Base-by-base conservation (phyloP, 108 stramenopile species). In the Aurantiochytrium sp. region DNA sequence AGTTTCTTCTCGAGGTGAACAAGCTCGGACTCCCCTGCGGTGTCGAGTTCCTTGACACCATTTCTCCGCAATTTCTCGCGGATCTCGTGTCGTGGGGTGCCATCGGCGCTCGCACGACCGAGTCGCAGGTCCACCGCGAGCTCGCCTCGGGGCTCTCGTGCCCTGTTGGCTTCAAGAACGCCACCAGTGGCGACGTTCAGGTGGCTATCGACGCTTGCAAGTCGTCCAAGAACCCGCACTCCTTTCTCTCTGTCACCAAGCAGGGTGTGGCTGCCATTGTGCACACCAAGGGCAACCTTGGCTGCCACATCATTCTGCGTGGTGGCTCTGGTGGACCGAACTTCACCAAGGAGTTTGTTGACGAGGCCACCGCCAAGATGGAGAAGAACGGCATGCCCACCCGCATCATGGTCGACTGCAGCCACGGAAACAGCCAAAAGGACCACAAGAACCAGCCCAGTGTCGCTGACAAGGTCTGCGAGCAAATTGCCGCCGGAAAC, bases 401-500 rank as follows among this genome's bases (percentile, higher is more conserved):
- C 23, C 49, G 76, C 49, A 83, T 83, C 76, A 83, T 83, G 76
- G 51, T 83, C 23, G 76, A 83, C 76, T 83, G 76, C 76, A 83
- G 76, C 76, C 76, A 83, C 51, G 76, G 76, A 12, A 83, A 83
- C 76, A 53, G 49, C 49, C 19, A 83, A 8, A 83, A 83, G 76
- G 51, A 83, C 51, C 76, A 83, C 51, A 53, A 47, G 49, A 83
- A 83, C 76, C 76, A 83, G 51, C 76, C 76, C 28, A 47, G n/a
- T 18, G 76, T 83, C 51, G 76, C 76, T 12, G 51, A 83, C 6
- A 53, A 83, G 45, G 76, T 83, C 18, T 47, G 76, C 4, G 76
- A 83, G 76, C 76, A 83, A 23, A 53, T 83, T 23, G 45, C 76
- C 49, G 45, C 76, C 4, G 76, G 76, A 6, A 53, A 53, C 76